Conservation (phyloP, 345 rosid genomes). For the Moringa oleifera region DNA sequence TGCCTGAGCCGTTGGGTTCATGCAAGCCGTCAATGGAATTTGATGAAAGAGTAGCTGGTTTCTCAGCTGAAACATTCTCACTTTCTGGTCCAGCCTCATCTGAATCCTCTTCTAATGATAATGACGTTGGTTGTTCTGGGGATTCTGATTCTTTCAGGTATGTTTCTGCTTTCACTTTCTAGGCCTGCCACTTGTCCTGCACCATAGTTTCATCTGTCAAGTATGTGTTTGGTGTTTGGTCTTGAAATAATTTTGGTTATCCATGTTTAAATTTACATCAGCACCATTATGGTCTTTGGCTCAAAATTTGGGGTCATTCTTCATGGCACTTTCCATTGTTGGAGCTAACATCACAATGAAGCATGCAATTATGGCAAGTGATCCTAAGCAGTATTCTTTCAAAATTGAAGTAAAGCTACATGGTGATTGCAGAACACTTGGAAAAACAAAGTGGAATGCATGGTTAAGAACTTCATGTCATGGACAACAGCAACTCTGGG, state of each 20-base stretch:
- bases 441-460: conserved; percentile 1
- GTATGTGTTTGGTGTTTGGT: conserved; percentile 1
- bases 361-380: too few relatives aligned
- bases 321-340: too few relatives aligned
- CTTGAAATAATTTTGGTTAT: too few relatives aligned
- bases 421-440: conserved; percentile 2
- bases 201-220: too few relatives aligned
- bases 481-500: conserved; percentile 5
- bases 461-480: background rate
- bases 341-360: too few relatives aligned
- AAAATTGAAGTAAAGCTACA: background rate
- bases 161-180: background rate
- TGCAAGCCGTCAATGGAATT: background rate
- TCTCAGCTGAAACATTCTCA: background rate
- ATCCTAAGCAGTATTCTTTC: too few relatives aligned
- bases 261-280: too few relatives aligned
- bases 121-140: background rate
- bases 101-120: conserved; percentile 6
- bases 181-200: background rate
- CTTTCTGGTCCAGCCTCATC: conserved; percentile 3
- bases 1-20: conserved; percentile 12
- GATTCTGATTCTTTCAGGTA: conserved; percentile 11
- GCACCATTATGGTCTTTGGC: too few relatives aligned
- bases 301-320: too few relatives aligned
- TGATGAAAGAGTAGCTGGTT: background rate